Evolutionary conservation across 148 eudicot species (phyloP).

Genomic region (Rhododendron kiyosumense): DNA sequence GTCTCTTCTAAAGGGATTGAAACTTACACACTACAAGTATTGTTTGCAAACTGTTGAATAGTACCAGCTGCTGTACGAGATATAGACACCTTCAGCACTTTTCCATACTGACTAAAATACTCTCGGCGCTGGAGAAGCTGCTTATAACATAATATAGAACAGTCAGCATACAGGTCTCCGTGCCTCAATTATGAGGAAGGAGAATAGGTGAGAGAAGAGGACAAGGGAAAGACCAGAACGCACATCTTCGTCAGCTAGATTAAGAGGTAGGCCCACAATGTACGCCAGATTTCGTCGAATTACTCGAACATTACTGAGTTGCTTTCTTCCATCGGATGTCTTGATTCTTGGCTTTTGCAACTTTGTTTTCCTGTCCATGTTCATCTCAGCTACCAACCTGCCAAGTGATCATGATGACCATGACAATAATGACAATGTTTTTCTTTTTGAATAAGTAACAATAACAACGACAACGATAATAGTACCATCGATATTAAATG

Average conservation of each 20-base stretch:
- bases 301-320: slow-evolving; percentile 82
- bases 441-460: neutral
- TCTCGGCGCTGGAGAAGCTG: slow-evolving; percentile 88
- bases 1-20: neutral
- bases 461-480: neutral
- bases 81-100: slow-evolving; percentile 89
- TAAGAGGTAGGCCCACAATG: slow-evolving; percentile 82
- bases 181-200: neutral
- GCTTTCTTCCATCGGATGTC: slow-evolving; percentile 80
- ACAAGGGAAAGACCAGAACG: slow-evolving; percentile 12
- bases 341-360: slow-evolving; percentile 66
- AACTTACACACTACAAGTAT: slow-evolving; percentile 96
- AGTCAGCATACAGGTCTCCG: neutral
- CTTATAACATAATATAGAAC: neutral
- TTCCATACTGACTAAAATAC: slow-evolving; percentile 88
- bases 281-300: slow-evolving; percentile 91
- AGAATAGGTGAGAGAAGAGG: neutral
- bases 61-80: slow-evolving; percentile 93
- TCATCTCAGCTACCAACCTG: slow-evolving; percentile 76
- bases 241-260: slow-evolving; percentile 96
- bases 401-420: slow-evolving; percentile 2
- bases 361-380: slow-evolving; percentile 65
- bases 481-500: neutral
- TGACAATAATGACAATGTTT: neutral
- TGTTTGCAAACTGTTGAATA: slow-evolving; percentile 87